Base-by-base conservation (phyloP, 352 stramenopile genomes). In the Saprolegnia diclina region DNA sequence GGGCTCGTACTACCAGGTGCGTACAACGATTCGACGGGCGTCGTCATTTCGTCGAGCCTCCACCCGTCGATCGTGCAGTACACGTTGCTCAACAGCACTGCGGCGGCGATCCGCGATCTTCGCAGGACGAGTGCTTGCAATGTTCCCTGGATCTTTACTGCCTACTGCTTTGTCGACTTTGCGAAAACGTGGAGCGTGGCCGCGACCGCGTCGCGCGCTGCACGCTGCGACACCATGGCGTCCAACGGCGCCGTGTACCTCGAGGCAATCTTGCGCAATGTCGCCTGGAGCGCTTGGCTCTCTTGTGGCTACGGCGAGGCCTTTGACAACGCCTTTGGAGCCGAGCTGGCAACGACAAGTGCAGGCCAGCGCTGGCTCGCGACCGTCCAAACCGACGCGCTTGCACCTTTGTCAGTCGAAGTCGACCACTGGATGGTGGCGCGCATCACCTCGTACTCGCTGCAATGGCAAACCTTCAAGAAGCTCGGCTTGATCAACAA, bases 161-260 rank as follows among this genome's bases (percentile, higher is more conserved):
- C 35, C 9, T 67, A 67, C 32, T 67, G 61, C 24, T 67, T 13
- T 16, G 22, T 67, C 6, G 62, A 67, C 40, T 67, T 56, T 56
- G 19, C 64, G 18, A 11, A 21, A 14, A 21, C 22, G 4, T 67
- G 50, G 45, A 19, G 11, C 4, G 42, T 59, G 14, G 62, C 62
- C 5, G 13, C 16, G 4, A 46, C 62, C 13, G 19, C 38, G 14
- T 18, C 7, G 42, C 26, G 62, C 11, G 21, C 64, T 1, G 1
- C 14, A 22, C 62, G 62, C 5, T 67, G 62, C 29, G 6, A 44
- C 9, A 5, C 19, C 35, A 35, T 46, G 16, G 35, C 21, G 18
- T 18, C 62, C 38, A 67, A 67, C 42, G 62, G 62, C 16, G 62
- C 62, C 10, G 62, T 67, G 5, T 67, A 67, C 42, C 18, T 67